These are phyloP conservation scores for Pythium pectinolyticum DNA, from an alignment of 352 stramenopile species.

Conservation along the genomic window DNA sequence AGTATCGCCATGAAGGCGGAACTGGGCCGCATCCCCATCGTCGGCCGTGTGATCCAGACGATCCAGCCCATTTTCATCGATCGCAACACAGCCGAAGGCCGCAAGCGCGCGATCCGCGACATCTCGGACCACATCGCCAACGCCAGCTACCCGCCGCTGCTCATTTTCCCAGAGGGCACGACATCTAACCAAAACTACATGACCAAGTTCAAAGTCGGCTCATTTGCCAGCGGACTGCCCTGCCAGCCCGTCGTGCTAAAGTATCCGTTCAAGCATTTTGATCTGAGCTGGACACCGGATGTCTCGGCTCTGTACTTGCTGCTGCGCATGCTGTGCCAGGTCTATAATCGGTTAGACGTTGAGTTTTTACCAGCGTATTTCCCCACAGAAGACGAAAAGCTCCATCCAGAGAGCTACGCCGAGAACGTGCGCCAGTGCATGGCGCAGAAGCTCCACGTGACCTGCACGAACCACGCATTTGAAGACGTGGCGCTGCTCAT, in stretches of 20 bases:
- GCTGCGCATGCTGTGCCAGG: conserved; percentile 64
- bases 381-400: conserved; percentile 40
- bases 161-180: conserved; percentile 76
- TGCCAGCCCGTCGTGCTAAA: conserved; percentile 61
- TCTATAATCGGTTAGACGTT: conserved; percentile 68
- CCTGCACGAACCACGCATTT: conserved; percentile 74
- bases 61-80: conserved; percentile 71
- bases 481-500: conserved; percentile 70
- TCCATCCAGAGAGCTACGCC: conserved; percentile 51
- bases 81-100: conserved; percentile 44
- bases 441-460: conserved; percentile 43
- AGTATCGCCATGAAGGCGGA: conserved; percentile 80
- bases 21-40: conserved; percentile 50
- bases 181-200: conserved; percentile 69
- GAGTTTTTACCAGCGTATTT: conserved; percentile 58
- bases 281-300: conserved; percentile 66
- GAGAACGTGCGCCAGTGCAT: conserved; percentile 62
- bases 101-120: conserved; percentile 57
- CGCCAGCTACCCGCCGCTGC: conserved; percentile 46
- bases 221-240: conserved; percentile 56
- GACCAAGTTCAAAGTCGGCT: conserved; percentile 77
- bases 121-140: conserved; percentile 57
- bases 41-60: conserved; percentile 58
- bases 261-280: conserved; percentile 73
- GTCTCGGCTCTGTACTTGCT: conserved; percentile 57